phyloP scores from a whole-genome alignment of 441 rosid genomes.

The Aleurites moluccanus region DNA sequence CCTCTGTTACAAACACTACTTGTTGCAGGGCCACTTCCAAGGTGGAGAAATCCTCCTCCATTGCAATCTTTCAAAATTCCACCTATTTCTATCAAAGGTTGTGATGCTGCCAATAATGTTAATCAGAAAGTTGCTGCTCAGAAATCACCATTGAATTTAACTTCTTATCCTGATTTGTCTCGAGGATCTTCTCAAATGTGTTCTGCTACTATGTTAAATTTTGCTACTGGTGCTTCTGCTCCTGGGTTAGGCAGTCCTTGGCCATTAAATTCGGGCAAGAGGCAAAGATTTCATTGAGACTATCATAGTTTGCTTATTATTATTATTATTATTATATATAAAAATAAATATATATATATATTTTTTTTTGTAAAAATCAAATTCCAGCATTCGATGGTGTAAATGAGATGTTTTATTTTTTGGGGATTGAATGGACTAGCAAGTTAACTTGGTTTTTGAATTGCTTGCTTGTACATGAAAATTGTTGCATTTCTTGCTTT shows the following conservation, averaged over 20 bases:
- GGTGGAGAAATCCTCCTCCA: constrained; percentile 94
- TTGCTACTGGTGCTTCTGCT: constrained; percentile 34
- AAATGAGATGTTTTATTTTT: constrained; percentile 31
- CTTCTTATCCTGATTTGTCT: constrained; percentile 26
- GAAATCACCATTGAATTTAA: constrained; percentile 18
- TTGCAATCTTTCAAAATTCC: constrained; percentile 54
- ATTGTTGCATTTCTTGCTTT: background rate
- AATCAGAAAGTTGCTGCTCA: background rate
- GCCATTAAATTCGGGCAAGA: constrained; percentile 38
- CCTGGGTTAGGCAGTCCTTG: constrained; percentile 31
- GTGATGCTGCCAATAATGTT: constrained; percentile 17
- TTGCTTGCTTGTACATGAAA: no score
- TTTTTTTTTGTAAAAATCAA: constrained; percentile 4
- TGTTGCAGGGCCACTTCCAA: constrained; percentile 84
- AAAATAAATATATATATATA: background rate
- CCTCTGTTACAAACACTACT: constrained; percentile 79
- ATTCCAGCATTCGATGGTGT: constrained; percentile 32
- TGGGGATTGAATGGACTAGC: constrained; percentile 25
- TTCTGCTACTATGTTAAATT: constrained; percentile 51
- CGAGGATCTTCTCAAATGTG: constrained; percentile 40
- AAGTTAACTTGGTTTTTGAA: constrained; percentile 1
- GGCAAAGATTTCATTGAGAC: constrained; percentile 60
- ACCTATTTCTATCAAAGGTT: constrained; percentile 39
- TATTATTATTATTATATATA: constrained; percentile 13
- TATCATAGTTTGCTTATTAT: background rate